Conservation (phyloP, 108 stramenopile genomes). For the Skeletonema grethae region DNA sequence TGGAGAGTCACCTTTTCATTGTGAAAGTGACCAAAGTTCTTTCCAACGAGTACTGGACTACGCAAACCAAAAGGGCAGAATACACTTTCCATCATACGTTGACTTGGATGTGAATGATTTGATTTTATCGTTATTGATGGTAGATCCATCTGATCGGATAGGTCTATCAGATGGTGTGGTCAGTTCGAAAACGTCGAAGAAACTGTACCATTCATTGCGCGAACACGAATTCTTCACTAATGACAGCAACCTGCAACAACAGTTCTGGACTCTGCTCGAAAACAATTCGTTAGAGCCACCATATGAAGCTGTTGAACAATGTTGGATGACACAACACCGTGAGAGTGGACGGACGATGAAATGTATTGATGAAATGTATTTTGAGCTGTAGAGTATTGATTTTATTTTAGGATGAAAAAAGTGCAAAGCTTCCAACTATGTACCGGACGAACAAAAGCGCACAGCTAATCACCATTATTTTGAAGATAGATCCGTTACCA, state of each 20-base stretch:
- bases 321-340: constrained; percentile 17
- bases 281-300: constrained; percentile 10
- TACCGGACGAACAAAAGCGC: no score
- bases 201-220: constrained; percentile 23
- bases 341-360: background rate
- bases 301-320: constrained; percentile 12
- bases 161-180: constrained; percentile 21
- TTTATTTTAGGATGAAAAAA: no score
- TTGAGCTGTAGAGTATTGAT: background rate
- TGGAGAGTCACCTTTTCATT: constrained; percentile 48
- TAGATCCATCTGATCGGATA: constrained; percentile 9
- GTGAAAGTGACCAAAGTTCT: constrained; percentile 34
- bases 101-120: constrained; percentile 2
- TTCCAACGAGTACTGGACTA: constrained; percentile 32
- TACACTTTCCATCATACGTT: constrained; percentile 12
- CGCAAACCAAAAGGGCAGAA: constrained; percentile 10
- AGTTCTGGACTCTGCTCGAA: constrained; percentile 22
- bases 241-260: background rate
- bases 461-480: no score
- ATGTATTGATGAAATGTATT: background rate
- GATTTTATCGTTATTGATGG: constrained; percentile 15
- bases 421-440: no score
- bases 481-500: background rate
- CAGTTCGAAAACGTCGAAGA: background rate
- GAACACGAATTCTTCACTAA: constrained; percentile 15